Evolutionary conservation across 2,329 filamentous ascomycete species (phyloP).

Genomic region (Alternaria consortialis): DNA sequence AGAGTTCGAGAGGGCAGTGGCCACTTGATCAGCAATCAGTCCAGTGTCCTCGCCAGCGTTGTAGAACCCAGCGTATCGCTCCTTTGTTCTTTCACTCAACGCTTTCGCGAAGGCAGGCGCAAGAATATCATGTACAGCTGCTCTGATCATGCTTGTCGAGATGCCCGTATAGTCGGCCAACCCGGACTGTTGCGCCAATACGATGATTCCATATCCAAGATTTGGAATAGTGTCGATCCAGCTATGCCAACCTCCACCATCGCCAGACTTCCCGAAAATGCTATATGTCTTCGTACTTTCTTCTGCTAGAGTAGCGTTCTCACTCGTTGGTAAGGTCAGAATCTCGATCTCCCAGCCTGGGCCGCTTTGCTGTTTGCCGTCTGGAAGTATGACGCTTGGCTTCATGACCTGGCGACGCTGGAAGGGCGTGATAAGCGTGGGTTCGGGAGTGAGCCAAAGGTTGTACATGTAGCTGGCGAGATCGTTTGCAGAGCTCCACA

Average conservation of each 20-base stretch:
- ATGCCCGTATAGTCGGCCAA: conserved; percentile 26
- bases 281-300: conserved; percentile 31
- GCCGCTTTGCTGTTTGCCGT: conserved; percentile 40
- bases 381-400: conserved; percentile 31
- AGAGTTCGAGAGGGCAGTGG: conserved; percentile 6
- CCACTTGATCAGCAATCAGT: conserved; percentile 27
- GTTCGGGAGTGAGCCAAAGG: conserved; percentile 36
- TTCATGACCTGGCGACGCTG: conserved; percentile 38
- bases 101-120: conserved; percentile 40
- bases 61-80: conserved; percentile 38
- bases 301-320: conserved; percentile 9
- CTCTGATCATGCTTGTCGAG: conserved; percentile 25
- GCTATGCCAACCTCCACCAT: conserved; percentile 43
- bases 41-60: conserved; percentile 30
- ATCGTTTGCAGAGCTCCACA: conserved; percentile 46
- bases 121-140: conserved; percentile 34
- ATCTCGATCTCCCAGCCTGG: conserved; percentile 44
- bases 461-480: conserved; percentile 35
- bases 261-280: conserved; percentile 44
- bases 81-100: conserved; percentile 16
- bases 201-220: conserved; percentile 41
- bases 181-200: conserved; percentile 32
- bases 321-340: conserved; percentile 20
- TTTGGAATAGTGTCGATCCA: conserved; percentile 45
- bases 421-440: conserved; percentile 34